Evolutionary conservation across 2,329 filamentous ascomycete genomes (phyloP).

Genomic region (Scedosporium apiospermum): DNA sequence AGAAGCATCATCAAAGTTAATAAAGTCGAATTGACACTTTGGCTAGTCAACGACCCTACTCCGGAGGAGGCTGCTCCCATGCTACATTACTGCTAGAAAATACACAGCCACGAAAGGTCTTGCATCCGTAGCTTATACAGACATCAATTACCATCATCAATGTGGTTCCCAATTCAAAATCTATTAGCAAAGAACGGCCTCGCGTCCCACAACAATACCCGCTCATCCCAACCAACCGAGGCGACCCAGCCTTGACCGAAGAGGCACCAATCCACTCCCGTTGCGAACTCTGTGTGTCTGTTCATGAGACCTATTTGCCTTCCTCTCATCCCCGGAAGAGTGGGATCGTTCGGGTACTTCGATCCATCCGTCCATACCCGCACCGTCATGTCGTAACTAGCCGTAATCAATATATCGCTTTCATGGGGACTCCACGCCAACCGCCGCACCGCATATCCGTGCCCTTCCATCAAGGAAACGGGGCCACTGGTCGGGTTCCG

Average conservation of each 20-base stretch:
- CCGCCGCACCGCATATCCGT: conserved; percentile 82
- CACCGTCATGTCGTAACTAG: conserved; percentile 97
- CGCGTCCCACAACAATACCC: conserved; percentile 86
- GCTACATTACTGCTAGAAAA: not conserved
- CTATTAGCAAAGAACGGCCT: conserved; percentile 29
- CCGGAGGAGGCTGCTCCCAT: not conserved
- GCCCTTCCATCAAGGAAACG: conserved; percentile 64
- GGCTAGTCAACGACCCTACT: not conserved
- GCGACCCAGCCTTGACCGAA: conserved; percentile 96
- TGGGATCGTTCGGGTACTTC: conserved; percentile 25
- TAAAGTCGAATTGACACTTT: not conserved
- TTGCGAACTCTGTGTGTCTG: conserved; percentile 88
- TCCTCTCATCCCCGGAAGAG: conserved; percentile 39
- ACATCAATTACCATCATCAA: conserved; percentile 9
- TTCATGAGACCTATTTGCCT: conserved; percentile 81
- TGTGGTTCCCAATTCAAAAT: not conserved
- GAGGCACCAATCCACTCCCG: conserved; percentile 94
- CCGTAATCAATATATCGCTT: conserved; percentile 76
- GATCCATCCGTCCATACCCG: conserved; percentile 80
- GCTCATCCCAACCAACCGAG: conserved; percentile 89
- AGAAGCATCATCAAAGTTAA: no score
- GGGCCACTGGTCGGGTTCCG: conserved; percentile 66
- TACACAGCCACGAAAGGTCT: not conserved
- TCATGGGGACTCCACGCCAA: conserved; percentile 90
- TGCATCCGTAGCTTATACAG: conserved; percentile 8